Evolutionary conservation across 2,329 filamentous ascomycete genomes (phyloP).

Genomic region (Nigrospora osmanthi): DNA sequence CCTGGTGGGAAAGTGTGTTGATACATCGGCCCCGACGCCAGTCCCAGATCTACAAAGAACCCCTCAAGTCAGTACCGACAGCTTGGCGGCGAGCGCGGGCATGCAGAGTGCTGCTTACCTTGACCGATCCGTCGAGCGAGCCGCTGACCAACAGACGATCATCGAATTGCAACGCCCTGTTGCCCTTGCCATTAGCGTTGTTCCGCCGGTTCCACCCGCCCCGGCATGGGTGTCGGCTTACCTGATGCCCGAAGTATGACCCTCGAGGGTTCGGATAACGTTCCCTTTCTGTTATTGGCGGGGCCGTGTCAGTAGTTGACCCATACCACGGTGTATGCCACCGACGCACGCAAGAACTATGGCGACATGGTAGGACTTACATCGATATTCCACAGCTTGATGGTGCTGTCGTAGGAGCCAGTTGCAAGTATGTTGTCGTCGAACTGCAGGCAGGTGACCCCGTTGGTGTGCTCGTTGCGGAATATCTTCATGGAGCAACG

Average conservation of each 20-base stretch:
- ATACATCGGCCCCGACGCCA: slow-evolving; percentile 87
- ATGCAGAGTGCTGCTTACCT: slow-evolving; percentile 18
- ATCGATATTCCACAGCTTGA: slow-evolving; percentile 89
- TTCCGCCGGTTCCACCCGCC: too few species aligned
- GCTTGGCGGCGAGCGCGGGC: too few species aligned
- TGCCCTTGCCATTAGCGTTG: too few species aligned
- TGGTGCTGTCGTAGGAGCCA: slow-evolving; percentile 88
- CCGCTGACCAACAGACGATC: slow-evolving; percentile 87
- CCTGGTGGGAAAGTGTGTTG: slow-evolving; percentile 70
- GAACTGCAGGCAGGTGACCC: slow-evolving; percentile 61
- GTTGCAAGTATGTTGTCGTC: slow-evolving; percentile 88
- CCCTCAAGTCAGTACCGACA: too few species aligned
- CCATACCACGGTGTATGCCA: too few species aligned
- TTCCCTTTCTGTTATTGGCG: slow-evolving; percentile 55
- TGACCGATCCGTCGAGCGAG: slow-evolving; percentile 78
- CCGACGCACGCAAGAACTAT: too few species aligned
- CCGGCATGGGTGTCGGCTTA: too few species aligned
- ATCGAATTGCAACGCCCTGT: slow-evolving; percentile 79
- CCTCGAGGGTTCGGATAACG: slow-evolving; percentile 74
- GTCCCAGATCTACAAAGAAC: slow-evolving; percentile 63
- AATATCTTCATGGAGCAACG: slow-evolving; percentile 79
- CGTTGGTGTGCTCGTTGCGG: slow-evolving; percentile 74
- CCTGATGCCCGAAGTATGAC: slow-evolving; percentile 72
- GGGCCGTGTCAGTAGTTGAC: too few species aligned
- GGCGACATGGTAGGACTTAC: too few species aligned